A percentile compares a stretch with the other conserved stretches of the same genome.
Conservation (phyloP, 1,139 yeast species). For the Protomyces inundatus region DNA sequence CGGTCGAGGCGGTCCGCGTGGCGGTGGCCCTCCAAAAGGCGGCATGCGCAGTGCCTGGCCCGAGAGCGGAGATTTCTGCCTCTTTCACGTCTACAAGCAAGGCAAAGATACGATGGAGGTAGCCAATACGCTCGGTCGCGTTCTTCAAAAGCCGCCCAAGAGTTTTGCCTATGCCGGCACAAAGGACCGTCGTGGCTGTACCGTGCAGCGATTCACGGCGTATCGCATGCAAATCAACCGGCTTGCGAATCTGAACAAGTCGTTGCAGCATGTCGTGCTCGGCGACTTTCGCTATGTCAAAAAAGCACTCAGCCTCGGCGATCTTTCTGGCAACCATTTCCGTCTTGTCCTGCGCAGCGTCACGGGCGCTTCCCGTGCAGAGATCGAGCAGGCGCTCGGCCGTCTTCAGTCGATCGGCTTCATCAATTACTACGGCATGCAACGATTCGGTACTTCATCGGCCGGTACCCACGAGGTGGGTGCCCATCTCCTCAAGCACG, state of each 20-base stretch:
- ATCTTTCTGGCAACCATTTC: constrained; percentile 81
- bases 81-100: constrained; percentile 81
- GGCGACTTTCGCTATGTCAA: constrained; percentile 48
- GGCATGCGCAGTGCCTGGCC: constrained; percentile 25
- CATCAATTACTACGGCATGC: constrained; percentile 94
- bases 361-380: constrained; percentile 35
- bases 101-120: constrained; percentile 98
- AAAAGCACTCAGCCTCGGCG: constrained; percentile 66
- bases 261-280: constrained; percentile 60
- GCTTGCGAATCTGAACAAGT: constrained; percentile 64
- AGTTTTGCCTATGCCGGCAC: constrained; percentile 84
- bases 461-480: constrained; percentile 87
- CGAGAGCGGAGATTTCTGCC: constrained; percentile 47
- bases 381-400: constrained; percentile 51
- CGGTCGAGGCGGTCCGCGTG: constrained; percentile 38
- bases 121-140: constrained; percentile 65
- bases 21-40: constrained; percentile 13
- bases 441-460: constrained; percentile 92
- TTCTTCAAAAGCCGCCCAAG: constrained; percentile 67
- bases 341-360: constrained; percentile 60
- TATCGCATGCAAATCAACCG: constrained; percentile 71
- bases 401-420: constrained; percentile 67
- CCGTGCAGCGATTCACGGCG: constrained; percentile 77
- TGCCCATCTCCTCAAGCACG: constrained; percentile 57
- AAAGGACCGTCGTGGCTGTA: constrained; percentile 91